Conservation (phyloP, 2,329 filamentous ascomycete species). For the Paraphoma sp. region DNA sequence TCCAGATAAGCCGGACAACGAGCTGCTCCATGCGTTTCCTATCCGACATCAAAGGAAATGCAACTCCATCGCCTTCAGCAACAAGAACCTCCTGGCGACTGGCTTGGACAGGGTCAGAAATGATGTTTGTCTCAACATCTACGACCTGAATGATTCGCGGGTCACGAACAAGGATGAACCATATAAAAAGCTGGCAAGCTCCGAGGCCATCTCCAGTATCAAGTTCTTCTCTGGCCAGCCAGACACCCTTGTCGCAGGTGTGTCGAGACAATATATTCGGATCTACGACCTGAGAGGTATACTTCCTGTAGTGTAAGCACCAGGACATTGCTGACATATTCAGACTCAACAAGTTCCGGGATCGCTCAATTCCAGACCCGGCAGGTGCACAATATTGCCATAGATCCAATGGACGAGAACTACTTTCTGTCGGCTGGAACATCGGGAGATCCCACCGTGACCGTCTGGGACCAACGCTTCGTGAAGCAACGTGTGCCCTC, state of each 20-base stretch:
- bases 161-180: slow-evolving; percentile 59
- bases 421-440: slow-evolving; percentile 82
- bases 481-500: slow-evolving; percentile 37
- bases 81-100: slow-evolving; percentile 73
- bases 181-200: slow-evolving; percentile 64
- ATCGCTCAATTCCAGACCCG: slow-evolving; percentile 60
- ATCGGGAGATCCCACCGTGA: slow-evolving; percentile 74
- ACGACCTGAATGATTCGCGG: slow-evolving; percentile 71
- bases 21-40: slow-evolving; percentile 67
- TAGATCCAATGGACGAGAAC: slow-evolving; percentile 81
- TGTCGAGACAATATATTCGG: slow-evolving; percentile 75
- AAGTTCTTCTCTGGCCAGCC: slow-evolving; percentile 82
- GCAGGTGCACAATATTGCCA: slow-evolving; percentile 72
- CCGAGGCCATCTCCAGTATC: slow-evolving; percentile 79
- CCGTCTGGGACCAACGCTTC: slow-evolving; percentile 77
- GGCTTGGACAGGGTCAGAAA: slow-evolving; percentile 82
- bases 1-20: slow-evolving; percentile 58
- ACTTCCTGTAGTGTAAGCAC: slow-evolving; percentile 30
- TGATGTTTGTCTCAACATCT: slow-evolving; percentile 82
- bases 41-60: slow-evolving; percentile 79
- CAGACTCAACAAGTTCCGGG: slow-evolving; percentile 51
- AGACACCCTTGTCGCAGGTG: slow-evolving; percentile 75
- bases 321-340: slow-evolving; percentile 16
- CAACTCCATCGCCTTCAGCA: slow-evolving; percentile 82
- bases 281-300: slow-evolving; percentile 81